Evolutionary conservation across 2,329 filamentous ascomycete species (phyloP).

Genomic region (Kalmusia sp.): DNA sequence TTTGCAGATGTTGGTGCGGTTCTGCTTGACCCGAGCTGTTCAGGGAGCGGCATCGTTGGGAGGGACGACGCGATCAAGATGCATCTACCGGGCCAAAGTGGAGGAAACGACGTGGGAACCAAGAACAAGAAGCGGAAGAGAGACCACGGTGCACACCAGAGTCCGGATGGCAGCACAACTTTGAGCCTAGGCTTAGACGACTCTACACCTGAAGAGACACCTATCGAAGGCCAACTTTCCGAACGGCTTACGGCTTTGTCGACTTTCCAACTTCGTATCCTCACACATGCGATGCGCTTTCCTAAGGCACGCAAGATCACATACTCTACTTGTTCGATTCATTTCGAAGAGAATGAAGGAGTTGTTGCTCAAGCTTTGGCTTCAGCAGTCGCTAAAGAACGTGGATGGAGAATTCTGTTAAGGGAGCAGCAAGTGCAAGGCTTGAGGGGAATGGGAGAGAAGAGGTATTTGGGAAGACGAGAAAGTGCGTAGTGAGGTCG

Average conservation of each 20-base stretch:
- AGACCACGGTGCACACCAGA: conserved; percentile 10
- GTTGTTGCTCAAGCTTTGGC: conserved; percentile 77
- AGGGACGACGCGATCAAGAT: conserved; percentile 78
- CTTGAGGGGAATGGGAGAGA: conserved; percentile 78
- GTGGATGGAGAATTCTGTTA: conserved; percentile 79
- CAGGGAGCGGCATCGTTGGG: conserved; percentile 91
- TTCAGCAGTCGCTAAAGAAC: conserved; percentile 68
- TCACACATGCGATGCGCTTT: conserved; percentile 86
- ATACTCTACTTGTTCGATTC: conserved; percentile 93
- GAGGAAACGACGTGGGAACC: conserved; percentile 25
- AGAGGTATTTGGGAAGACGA: conserved; percentile 53
- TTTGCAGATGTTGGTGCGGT: conserved; percentile 79
- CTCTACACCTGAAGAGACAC: conserved; percentile 48
- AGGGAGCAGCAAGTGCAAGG: conserved; percentile 78
- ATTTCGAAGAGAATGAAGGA: conserved; percentile 85
- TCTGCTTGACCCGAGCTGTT: conserved; percentile 92
- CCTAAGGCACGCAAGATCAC: conserved; percentile 72
- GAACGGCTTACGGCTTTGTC: conserved; percentile 76
- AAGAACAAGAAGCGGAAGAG: conserved; percentile 45
- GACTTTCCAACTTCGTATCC: conserved; percentile 79
- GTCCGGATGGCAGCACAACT: conserved; percentile 14
- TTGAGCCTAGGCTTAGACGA: conserved; percentile 37
- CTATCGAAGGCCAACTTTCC: conserved; percentile 37
- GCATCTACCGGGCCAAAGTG: conserved; percentile 54
- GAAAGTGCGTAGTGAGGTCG: conserved; percentile 54